Percentiles rank a stretch among this genome's conserved stretches.
These are phyloP conservation scores for Botrytis byssoidea DNA, from an alignment of 2,329 filamentous ascomycete species.

Conservation along the genomic window DNA sequence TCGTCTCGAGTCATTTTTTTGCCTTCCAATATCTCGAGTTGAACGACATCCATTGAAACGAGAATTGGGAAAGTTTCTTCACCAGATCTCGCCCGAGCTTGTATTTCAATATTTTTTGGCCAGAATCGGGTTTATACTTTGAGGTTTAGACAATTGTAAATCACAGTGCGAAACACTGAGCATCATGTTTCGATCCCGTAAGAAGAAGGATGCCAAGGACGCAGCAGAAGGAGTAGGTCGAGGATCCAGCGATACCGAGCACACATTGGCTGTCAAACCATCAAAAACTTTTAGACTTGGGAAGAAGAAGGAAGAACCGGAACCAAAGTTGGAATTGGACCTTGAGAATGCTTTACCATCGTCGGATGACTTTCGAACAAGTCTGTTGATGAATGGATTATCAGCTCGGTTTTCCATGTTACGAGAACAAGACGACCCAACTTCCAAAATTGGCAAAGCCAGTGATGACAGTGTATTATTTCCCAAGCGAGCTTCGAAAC, in stretches of 20 bases:
- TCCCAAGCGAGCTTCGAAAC: conserved; percentile 75
- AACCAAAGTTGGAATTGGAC: conserved; percentile 67
- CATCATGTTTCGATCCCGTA: conserved; percentile 75
- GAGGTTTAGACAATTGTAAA: background rate
- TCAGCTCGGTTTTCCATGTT: conserved; percentile 97
- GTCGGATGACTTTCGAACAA: conserved; percentile 89
- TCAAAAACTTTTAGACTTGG: conserved; percentile 58
- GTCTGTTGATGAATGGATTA: conserved; percentile 90
- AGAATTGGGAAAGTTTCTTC: background rate
- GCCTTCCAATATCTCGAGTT: background rate
- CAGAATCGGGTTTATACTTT: background rate
- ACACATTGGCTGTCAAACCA: conserved; percentile 38
- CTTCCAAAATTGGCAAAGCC: conserved; percentile 85
- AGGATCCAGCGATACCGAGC: conserved; percentile 55
- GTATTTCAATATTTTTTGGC: background rate
- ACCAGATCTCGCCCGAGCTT: background rate
- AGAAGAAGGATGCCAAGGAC: conserved; percentile 68
- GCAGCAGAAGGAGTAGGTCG: conserved; percentile 45
- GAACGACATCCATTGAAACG: background rate
- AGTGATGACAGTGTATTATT: conserved; percentile 91
- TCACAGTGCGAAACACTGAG: conserved; percentile 16
- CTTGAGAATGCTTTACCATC: conserved; percentile 73
- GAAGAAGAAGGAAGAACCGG: conserved; percentile 51
- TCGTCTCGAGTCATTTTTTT: background rate
- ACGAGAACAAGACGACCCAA: conserved; percentile 88